A percentile compares a stretch with the other conserved stretches of the same genome.
These are phyloP conservation scores for Pterula multifida DNA, from an alignment of 1,284 basidiomycete species.

Conservation along the genomic window DNA sequence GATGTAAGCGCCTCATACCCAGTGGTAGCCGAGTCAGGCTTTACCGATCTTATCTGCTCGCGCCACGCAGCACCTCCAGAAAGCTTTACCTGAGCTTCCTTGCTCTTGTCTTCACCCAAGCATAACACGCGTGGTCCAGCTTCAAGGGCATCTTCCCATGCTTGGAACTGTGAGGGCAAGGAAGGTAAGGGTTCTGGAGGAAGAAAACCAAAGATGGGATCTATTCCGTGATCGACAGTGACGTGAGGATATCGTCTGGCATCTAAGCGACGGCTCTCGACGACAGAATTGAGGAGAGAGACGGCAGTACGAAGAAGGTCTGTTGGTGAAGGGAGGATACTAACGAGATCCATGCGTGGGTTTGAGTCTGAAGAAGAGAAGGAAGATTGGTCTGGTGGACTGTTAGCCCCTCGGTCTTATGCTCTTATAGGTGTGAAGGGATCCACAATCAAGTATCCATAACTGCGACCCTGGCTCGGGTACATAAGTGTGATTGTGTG, in stretches of 20 bases:
- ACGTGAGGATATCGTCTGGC: background rate
- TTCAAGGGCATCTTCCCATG: constrained; percentile 66
- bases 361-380: constrained; percentile 21
- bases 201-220: constrained; percentile 78
- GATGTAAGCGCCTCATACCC: background rate
- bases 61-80: constrained; percentile 58
- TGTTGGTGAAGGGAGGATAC: constrained; percentile 25
- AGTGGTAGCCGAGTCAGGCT: constrained; percentile 15
- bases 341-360: constrained; percentile 19
- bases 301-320: constrained; percentile 20
- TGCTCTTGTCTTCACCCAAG: constrained; percentile 47
- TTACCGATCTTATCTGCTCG: constrained; percentile 43
- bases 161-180: constrained; percentile 40
- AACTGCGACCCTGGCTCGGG: background rate
- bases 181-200: constrained; percentile 57
- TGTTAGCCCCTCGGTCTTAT: background rate
- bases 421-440: background rate
- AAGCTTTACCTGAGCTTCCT: constrained; percentile 36
- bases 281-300: constrained; percentile 17
- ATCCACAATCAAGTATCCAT: background rate
- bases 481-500: background rate
- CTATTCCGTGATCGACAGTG: constrained; percentile 53
- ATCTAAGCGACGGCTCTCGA: constrained; percentile 11
- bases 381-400: constrained; percentile 11
- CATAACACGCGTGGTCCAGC: constrained; percentile 45